Evolutionary conservation across 495 filamentous ascomycete genomes (phyloP).

Genomic region (Penicillium nucicola): DNA sequence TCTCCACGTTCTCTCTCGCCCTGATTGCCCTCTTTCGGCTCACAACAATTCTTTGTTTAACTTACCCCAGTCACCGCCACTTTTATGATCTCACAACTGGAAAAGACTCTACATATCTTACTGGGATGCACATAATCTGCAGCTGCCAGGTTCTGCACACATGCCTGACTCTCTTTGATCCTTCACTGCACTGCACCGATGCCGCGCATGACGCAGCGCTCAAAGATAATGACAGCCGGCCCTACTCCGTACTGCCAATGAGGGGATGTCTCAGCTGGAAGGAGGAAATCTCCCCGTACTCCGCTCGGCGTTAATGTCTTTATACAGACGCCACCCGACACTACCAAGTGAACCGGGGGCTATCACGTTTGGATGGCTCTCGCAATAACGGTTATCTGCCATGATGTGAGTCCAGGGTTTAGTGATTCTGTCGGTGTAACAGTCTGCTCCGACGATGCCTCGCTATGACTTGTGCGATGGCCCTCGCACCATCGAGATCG

Average conservation of each 20-base stretch:
- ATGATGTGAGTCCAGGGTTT: too few species aligned
- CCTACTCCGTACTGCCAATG: not conserved
- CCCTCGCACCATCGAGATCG: too few species aligned
- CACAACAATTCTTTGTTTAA: not conserved
- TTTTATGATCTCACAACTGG: not conserved
- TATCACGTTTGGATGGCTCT: too few species aligned
- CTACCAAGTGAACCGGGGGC: not conserved
- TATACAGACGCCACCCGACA: not conserved
- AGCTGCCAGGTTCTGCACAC: not conserved
- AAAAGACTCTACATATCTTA: too few species aligned
- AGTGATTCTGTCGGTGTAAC: too few species aligned
- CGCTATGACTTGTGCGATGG: too few species aligned
- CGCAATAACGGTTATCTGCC: not conserved
- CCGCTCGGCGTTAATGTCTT: not conserved
- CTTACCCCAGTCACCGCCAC: not conserved
- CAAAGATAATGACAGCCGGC: not conserved
- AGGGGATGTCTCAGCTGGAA: not conserved
- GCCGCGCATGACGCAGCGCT: constrained; percentile 19
- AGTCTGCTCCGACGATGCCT: too few species aligned
- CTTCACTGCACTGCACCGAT: constrained; percentile 1
- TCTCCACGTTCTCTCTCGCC: not conserved
- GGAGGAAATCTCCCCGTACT: not conserved
- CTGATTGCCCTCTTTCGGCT: not conserved
- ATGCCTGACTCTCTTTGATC: not conserved
- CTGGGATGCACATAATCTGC: not conserved